Evolutionary conservation across 129 eudicot species (phyloP), one percentile per base, ranked within the genome.

Genomic region (Arctium lappa): DNA sequence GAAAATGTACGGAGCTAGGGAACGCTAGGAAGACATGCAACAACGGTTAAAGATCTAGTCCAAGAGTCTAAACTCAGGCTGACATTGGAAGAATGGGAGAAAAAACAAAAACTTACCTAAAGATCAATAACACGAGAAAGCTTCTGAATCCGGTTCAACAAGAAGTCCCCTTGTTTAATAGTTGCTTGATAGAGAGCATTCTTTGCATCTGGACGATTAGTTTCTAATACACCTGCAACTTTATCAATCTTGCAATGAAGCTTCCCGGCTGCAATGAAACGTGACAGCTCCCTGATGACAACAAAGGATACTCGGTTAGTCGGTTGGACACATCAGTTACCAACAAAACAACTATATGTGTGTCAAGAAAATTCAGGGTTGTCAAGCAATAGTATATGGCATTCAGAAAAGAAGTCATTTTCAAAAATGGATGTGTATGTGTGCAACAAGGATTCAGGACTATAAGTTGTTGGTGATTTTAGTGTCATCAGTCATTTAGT

Each of bases 201-300:
- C 94, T 93, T 95, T 46, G 99, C 94, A 89, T 95, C 98, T 0
- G 99, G 99, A 3, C 98, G 93, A 39, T 95, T 95, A 8, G 99
- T 95, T 87, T 95, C 99, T 77, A 95, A 78, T 0, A 93, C 99
- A n/a, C 99, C 97, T 13, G 99, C 97, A 40, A 95, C 99, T 80
- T 95, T 95, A 85, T 95, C 99, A 29, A 95, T 93, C 88, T 95
- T 95, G 91, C 98, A 95, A 72, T 95, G 99, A 48, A 95, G 95
- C 94, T 93, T 95, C 78, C 99, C 99, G 0, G 98, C 99, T 37
- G 99, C 97, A 81, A 95, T 93, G 68, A 95, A 95, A 30, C 95
- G 94, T 3, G 99, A 95, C 78, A 95, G 91, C 79, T 95, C 99
- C 93, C 99, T 95, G 87, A 42, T 72, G 42, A 73, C 48, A 72